phyloP scores from a whole-genome alignment of 2,329 filamentous ascomycete species.

The Nannizzia gypsea region DNA sequence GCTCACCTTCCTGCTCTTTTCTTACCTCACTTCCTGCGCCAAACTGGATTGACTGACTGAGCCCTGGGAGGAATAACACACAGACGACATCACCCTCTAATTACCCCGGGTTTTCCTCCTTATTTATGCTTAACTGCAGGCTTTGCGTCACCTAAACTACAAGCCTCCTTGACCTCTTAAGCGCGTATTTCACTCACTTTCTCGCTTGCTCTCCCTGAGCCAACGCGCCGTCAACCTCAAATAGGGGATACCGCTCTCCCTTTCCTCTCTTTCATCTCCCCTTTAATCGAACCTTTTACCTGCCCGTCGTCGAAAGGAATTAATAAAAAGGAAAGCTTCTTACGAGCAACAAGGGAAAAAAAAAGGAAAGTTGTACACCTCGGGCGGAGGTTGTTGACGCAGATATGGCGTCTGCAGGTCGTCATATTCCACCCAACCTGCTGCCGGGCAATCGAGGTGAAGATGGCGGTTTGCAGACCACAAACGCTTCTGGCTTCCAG shows the following conservation, averaged over 20 bases:
- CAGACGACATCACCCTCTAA: not conserved
- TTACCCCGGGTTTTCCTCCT: not conserved
- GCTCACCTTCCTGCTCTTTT: not conserved
- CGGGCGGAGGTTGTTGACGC: conserved; percentile 6
- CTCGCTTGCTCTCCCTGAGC: not conserved
- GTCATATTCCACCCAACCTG: conserved; percentile 31
- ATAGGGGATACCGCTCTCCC: not conserved
- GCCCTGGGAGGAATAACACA: not conserved
- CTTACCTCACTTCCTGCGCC: too few species aligned
- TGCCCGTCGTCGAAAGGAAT: not conserved
- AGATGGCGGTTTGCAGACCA: conserved; percentile 22
- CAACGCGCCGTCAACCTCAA: not conserved
- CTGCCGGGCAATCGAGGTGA: conserved; percentile 32
- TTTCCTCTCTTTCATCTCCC: not conserved
- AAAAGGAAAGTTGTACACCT: too few species aligned
- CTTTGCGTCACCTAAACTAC: not conserved
- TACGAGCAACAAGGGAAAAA: not conserved
- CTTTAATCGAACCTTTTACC: not conserved
- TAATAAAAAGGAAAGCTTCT: not conserved
- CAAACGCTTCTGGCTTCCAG: conserved; percentile 27
- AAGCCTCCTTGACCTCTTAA: not conserved
- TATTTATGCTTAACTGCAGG: not conserved
- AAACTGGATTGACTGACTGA: too few species aligned
- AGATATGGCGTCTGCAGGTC: conserved; percentile 31
- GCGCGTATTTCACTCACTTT: not conserved